Evolutionary conservation across 2,329 filamentous ascomycete genomes (phyloP), one percentile per base, ranked within the genome.

Genomic region (Pyricularia sp.): DNA sequence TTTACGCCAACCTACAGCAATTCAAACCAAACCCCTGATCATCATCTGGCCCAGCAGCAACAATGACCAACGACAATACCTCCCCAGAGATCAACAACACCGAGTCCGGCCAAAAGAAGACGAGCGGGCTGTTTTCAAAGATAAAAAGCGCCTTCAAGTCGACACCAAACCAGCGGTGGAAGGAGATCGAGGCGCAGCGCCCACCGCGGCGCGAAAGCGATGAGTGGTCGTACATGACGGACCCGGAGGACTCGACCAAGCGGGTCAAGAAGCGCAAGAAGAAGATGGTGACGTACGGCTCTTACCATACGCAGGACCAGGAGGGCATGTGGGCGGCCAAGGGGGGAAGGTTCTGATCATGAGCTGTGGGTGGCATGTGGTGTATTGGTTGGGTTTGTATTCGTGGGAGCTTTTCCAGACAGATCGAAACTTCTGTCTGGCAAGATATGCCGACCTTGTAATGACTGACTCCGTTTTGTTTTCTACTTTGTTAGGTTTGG

Each of bases 221-320:
- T 31, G 65, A 66, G 65, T 66, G 65, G 65, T 66, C 65, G 12
- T 66, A 50, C 65, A 50, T 50, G 65, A 66, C 65, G 36, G 65
- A 66, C 33, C 33, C 33, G 14, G 33, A 50, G 31, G 31, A 42
- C 65, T 36, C 36, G 31, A 65, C 64, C 33, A 36, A 50, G 65
- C 65, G 26, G 65, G 28, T 42, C 65, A 66, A 66, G 65, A 65
- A 65, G 64, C 64, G 64, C n/a, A 65, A 65, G 64, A 65, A 65
- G 64, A 66, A 66, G 65, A 58, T 66, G 65, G 65, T 66, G n/a
- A 36, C 33, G n/a, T 66, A 66, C 33, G 58, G 28, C 58, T 9
- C 23, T 2, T 61, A 61, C 25, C 58, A 26, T 14, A 23, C n/a
- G n/a, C 58, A 25, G 25, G 58, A 10, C 11, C 26, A 61, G 5